Evolutionary conservation across 352 stramenopile species (phyloP).

Genomic region (Phytophthora megakarya): DNA sequence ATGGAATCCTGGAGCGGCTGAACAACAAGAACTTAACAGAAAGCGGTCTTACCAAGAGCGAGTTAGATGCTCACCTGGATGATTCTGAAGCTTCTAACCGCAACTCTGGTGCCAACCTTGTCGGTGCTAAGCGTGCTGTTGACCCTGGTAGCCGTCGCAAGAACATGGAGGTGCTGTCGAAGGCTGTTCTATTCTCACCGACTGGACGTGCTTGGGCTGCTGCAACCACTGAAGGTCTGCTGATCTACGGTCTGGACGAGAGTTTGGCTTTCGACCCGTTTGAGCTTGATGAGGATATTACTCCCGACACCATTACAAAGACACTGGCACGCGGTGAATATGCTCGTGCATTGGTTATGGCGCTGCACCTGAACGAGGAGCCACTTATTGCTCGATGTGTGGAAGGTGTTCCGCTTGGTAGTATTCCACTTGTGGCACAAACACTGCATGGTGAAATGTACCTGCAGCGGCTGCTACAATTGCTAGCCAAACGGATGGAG

Average conservation of each 20-base stretch:
- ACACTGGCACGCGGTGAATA: slow-evolving; percentile 91
- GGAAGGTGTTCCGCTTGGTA: slow-evolving; percentile 89
- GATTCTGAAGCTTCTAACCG: slow-evolving; percentile 35
- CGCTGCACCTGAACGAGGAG: slow-evolving; percentile 97
- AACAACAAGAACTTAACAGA: slow-evolving; percentile 90
- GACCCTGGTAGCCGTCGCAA: slow-evolving; percentile 90
- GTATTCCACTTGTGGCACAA: slow-evolving; percentile 91
- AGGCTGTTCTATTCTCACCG: slow-evolving; percentile 96
- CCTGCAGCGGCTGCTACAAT: slow-evolving; percentile 91
- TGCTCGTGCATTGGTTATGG: slow-evolving; percentile 94
- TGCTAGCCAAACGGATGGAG: slow-evolving; percentile 93
- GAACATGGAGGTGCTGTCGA: slow-evolving; percentile 88
- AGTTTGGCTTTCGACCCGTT: slow-evolving; percentile 99
- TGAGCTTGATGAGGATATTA: slow-evolving; percentile 98
- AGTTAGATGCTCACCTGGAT: slow-evolving; percentile 74
- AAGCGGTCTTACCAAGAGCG: slow-evolving; percentile 65
- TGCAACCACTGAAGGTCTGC: slow-evolving; percentile 96
- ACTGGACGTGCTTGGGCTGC: slow-evolving; percentile 97
- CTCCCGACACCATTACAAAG: slow-evolving; percentile 90
- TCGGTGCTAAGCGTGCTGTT: slow-evolving; percentile 89
- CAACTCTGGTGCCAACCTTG: slow-evolving; percentile 54
- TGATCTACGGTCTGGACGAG: slow-evolving; percentile 97
- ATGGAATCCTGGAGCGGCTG: slow-evolving; percentile 97
- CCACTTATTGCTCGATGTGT: slow-evolving; percentile 92
- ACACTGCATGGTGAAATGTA: slow-evolving; percentile 90